phyloP scores from a whole-genome alignment of 2,329 filamentous ascomycete species.

The Emmonsiellopsis sp. region DNA sequence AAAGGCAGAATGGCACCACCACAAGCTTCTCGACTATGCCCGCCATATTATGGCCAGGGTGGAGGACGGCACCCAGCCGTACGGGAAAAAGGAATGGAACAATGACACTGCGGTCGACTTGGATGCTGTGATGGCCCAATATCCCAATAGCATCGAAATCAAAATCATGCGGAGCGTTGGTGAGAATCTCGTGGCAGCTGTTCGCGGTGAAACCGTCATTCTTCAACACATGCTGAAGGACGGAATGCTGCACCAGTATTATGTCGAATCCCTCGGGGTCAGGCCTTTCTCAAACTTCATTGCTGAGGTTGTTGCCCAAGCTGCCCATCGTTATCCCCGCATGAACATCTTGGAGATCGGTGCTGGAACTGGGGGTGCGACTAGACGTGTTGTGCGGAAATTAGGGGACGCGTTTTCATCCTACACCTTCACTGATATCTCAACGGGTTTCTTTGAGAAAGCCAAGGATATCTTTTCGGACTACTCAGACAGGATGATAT shows the following conservation, averaged over 20 bases:
- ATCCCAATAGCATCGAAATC: slow-evolving; percentile 6
- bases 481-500: slow-evolving; percentile 14
- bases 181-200: slow-evolving; percentile 22
- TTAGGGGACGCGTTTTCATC: slow-evolving; percentile 11
- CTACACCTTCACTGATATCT: slow-evolving; percentile 14
- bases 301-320: not conserved
- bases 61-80: not conserved
- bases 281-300: slow-evolving; percentile 2
- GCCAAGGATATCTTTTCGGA: slow-evolving; percentile 21
- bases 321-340: slow-evolving; percentile 13
- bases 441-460: slow-evolving; percentile 13
- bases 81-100: slow-evolving; percentile 6
- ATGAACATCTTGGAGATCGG: slow-evolving; percentile 26
- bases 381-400: slow-evolving; percentile 8
- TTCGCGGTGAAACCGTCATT: slow-evolving; percentile 24
- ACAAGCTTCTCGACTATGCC: not conserved
- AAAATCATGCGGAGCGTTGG: slow-evolving; percentile 9
- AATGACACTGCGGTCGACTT: slow-evolving; percentile 7
- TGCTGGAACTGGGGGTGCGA: slow-evolving; percentile 23
- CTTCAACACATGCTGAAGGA: slow-evolving; percentile 18
- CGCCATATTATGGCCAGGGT: not conserved
- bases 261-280: slow-evolving; percentile 6
- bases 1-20: not conserved
- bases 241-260: slow-evolving; percentile 4
- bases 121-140: not conserved